A percentile compares a stretch with the other conserved stretches of the same genome.
Evolutionary conservation across 225 moss, liverwort and hornwort species (phyloP).

Genomic region (Climacium dendroides): DNA sequence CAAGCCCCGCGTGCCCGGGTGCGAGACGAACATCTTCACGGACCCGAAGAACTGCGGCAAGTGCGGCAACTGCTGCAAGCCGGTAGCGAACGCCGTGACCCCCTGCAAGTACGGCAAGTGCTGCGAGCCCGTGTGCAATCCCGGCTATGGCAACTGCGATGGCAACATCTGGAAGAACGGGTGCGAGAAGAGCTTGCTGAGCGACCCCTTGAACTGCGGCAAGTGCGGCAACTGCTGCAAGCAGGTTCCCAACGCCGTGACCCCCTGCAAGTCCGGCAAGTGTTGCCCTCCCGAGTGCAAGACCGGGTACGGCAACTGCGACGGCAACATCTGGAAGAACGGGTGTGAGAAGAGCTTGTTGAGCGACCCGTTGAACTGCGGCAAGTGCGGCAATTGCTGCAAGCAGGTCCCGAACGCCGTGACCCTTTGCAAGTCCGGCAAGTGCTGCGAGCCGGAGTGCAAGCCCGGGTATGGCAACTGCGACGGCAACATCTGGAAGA

Average conservation of each 20-base stretch:
- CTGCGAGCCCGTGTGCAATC: background rate
- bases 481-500: too few species aligned
- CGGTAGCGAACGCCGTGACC: background rate
- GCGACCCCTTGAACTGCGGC: background rate
- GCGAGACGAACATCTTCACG: background rate
- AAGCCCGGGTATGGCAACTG: too few species aligned
- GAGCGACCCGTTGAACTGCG: too few species aligned
- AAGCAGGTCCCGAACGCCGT: too few species aligned
- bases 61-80: constrained; percentile 1
- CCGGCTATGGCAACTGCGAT: background rate
- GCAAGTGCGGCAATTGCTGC: too few species aligned
- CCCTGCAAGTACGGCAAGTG: background rate
- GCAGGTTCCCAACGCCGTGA: background rate
- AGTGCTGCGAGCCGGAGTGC: too few species aligned
- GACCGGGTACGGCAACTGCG: background rate
- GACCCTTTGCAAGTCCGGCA: too few species aligned
- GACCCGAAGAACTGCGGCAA: background rate
- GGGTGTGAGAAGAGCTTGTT: background rate
- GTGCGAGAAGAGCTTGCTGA: background rate
- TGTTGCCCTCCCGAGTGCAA: background rate
- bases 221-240: background rate
- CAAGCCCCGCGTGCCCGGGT: background rate
- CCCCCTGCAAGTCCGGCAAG: background rate
- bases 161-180: background rate
- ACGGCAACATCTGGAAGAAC: background rate